Conservation (phyloP, 2,329 filamentous ascomycete species). For the Whalleya microplaca region DNA sequence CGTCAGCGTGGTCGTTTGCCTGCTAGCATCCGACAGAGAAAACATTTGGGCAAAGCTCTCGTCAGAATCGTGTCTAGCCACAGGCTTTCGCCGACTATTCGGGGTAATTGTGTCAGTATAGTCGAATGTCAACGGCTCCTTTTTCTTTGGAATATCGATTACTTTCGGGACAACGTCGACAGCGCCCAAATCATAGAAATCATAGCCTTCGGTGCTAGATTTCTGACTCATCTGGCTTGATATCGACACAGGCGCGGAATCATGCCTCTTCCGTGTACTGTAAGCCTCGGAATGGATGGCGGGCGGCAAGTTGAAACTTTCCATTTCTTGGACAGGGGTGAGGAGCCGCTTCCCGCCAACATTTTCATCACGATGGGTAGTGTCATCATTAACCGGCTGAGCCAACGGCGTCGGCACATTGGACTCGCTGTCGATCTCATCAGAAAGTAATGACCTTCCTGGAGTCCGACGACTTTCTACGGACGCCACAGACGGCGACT, state of each 20-base stretch:
- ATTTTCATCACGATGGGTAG: conserved; percentile 33
- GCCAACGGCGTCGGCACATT: conserved; percentile 64
- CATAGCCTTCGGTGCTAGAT: conserved; percentile 65
- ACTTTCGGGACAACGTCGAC: conserved; percentile 47
- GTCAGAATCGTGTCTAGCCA: conserved; percentile 57
- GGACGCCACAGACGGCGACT: conserved; percentile 37
- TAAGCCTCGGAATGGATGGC: conserved; percentile 43
- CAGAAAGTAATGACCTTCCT: conserved; percentile 52
- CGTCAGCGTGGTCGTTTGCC: conserved; percentile 43
- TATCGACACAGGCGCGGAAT: conserved; percentile 56
- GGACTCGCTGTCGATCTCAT: conserved; percentile 65
- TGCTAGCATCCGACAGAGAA: conserved; percentile 56
- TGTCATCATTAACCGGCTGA: conserved; percentile 50
- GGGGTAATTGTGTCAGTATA: conserved; percentile 40
- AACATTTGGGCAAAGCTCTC: conserved; percentile 64
- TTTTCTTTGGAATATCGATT: conserved; percentile 56
- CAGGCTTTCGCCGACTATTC: conserved; percentile 33
- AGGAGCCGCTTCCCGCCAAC: conserved; percentile 46
- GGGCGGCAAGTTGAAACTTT: conserved; percentile 55
- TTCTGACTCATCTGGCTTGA: conserved; percentile 53
- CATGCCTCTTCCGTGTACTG: conserved; percentile 49
- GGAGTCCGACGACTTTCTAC: conserved; percentile 36
- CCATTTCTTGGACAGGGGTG: conserved; percentile 54
- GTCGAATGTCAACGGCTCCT: conserved; percentile 42
- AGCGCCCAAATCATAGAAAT: conserved; percentile 66